phyloP scores from a whole-genome alignment of 2,329 filamentous ascomycete genomes.

The Trichoderma breve region DNA sequence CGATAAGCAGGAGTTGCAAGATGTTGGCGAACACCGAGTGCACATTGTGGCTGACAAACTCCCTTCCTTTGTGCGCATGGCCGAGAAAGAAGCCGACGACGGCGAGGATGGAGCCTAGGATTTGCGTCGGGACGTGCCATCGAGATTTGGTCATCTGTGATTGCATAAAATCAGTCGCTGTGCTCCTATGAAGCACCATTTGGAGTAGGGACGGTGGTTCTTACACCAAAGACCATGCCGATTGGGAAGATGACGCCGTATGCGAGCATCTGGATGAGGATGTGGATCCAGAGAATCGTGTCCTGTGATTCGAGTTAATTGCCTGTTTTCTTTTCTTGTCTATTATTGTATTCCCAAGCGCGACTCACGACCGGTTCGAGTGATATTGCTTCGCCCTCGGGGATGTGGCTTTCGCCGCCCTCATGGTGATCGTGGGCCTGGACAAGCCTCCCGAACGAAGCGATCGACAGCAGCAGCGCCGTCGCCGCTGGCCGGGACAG shows the following conservation, averaged over 20 bases:
- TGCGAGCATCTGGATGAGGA: slow-evolving; percentile 79
- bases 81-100: slow-evolving; percentile 87
- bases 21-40: slow-evolving; percentile 78
- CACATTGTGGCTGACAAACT: slow-evolving; percentile 73
- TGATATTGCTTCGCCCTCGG: slow-evolving; percentile 68
- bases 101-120: slow-evolving; percentile 70
- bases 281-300: slow-evolving; percentile 87
- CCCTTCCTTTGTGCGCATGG: slow-evolving; percentile 83
- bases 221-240: slow-evolving; percentile 91
- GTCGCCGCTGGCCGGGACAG: slow-evolving; percentile 20
- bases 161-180: slow-evolving; percentile 12
- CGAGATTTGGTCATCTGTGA: slow-evolving; percentile 77
- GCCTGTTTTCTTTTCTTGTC: background rate
- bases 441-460: slow-evolving; percentile 27
- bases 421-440: slow-evolving; percentile 50
- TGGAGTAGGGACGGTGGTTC: slow-evolving; percentile 31
- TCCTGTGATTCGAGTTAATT: slow-evolving; percentile 54
- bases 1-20: slow-evolving; percentile 74
- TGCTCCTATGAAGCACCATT: background rate
- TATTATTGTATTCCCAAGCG: background rate
- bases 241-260: slow-evolving; percentile 92
- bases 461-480: slow-evolving; percentile 25
- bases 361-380: slow-evolving; percentile 66
- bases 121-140: slow-evolving; percentile 92
- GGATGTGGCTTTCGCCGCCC: slow-evolving; percentile 52